phyloP scores from a whole-genome alignment of 140 eudicot genomes.

The Anethum foeniculum region DNA sequence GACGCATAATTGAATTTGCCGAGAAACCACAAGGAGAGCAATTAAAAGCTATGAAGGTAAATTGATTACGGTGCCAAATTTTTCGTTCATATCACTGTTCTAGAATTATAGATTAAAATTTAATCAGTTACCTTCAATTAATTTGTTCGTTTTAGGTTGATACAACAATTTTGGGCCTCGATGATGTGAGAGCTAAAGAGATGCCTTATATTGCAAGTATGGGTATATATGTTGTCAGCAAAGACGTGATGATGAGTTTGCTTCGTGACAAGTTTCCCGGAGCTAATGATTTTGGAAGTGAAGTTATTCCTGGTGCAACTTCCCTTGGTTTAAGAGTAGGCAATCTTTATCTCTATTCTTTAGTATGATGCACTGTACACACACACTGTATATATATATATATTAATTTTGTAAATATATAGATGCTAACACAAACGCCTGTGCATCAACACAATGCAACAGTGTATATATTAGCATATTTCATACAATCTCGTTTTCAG shows the following conservation, averaged over 20 bases:
- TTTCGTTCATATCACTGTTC: not conserved
- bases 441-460: not conserved
- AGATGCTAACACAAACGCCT: not conserved
- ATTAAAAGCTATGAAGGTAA: constrained; percentile 71
- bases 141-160: constrained; percentile 44
- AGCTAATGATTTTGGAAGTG: constrained; percentile 98
- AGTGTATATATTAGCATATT: not conserved
- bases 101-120: not conserved
- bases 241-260: constrained; percentile 79
- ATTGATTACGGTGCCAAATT: not conserved
- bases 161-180: constrained; percentile 89
- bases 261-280: constrained; percentile 73
- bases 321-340: constrained; percentile 82
- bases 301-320: constrained; percentile 96
- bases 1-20: constrained; percentile 80
- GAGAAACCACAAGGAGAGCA: constrained; percentile 96
- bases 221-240: constrained; percentile 94
- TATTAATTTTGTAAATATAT: not conserved
- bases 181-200: constrained; percentile 88
- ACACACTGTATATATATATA: not conserved
- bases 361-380: not conserved
- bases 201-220: constrained; percentile 96
- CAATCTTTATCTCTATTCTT: not conserved
- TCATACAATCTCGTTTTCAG: not conserved
- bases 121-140: not conserved